Base-by-base conservation (phyloP, 768 basidiomycete genomes). In the Rhizopogon vulgaris region DNA sequence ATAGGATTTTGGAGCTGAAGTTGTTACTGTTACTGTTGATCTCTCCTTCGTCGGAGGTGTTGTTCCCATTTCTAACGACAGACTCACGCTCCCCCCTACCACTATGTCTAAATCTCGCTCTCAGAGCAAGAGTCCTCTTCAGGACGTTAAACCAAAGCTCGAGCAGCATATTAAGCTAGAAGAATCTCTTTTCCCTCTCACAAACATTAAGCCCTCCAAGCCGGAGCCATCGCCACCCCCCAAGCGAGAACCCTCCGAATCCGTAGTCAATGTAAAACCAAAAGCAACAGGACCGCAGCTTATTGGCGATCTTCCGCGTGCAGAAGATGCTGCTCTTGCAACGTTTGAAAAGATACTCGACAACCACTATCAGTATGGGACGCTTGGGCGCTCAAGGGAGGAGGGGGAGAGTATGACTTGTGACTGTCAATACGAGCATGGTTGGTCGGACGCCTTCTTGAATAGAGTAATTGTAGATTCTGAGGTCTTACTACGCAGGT, bases 321-420 rank as follows among this genome's bases (percentile, higher is more conserved):
- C 92, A 28, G 82, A 86, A 60, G 73, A 80, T 49, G 82, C 76
- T 14, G 94, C 94, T 38, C 68, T 85, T 54, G 73, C 69, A 57
- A 84, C 79, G 8, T 97, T 95, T 65, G 71, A 69, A 56, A 80
- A 89, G 69, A 83, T 97, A 61, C 58, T 69, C 55, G 78, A 73
- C 63, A 95, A 93, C 67, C 84, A 83, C 61, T 96, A 96, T 67
- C 92, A 95, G 74, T 84, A 85, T 70, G 85, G 83, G 65, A 78
- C 84, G 28, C 72, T 97, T 51, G 95, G 95, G n/a, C 80, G 82
- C 60, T 90, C 89, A 49, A 83, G 87, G 63, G 91, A 95, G 71
- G 78, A 84, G 49, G 78, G 87, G 62, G 96, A 98, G 73, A 88
- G 90, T 69, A 91, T 94, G 87, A 82, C 85, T 22, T 99, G 96